Conservation (phyloP, 140 eudicot species). For the Senecio squalidus region DNA sequence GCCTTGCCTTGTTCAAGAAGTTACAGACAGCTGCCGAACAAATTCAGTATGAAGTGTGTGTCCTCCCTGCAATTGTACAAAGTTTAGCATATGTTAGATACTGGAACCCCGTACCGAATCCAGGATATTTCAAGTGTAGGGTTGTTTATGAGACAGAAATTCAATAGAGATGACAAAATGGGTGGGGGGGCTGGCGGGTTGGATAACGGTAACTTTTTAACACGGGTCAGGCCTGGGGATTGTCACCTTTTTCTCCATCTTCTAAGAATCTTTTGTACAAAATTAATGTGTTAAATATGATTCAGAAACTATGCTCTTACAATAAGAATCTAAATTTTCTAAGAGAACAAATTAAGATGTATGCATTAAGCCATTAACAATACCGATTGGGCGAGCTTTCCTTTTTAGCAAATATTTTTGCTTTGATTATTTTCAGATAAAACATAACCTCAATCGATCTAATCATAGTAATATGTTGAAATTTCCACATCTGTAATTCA, state of each 20-base stretch:
- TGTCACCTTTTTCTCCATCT: background rate
- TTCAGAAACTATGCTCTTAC: background rate
- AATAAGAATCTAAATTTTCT: background rate
- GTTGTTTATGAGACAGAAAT: background rate
- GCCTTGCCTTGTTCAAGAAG: conserved; percentile 12
- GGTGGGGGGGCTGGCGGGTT: background rate
- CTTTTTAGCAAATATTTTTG: background rate
- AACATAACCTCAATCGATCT: background rate
- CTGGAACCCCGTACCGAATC: background rate
- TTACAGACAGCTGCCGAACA: conserved; percentile 45
- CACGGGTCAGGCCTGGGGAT: background rate
- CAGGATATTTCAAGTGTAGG: background rate
- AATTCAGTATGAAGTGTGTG: conserved; percentile 79
- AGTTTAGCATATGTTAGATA: conserved; percentile 1
- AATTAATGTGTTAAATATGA: background rate
- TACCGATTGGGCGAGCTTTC: background rate
- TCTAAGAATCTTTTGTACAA: background rate
- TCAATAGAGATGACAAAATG: background rate
- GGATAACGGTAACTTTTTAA: background rate
- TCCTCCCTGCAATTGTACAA: conserved; percentile 58
- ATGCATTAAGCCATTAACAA: background rate
- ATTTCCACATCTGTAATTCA: background rate
- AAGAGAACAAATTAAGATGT: background rate
- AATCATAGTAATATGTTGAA: background rate
- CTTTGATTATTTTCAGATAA: background rate